These are phyloP conservation scores for Coniochaeta pulveracea DNA, from an alignment of 2,329 filamentous ascomycete genomes.

Conservation along the genomic window DNA sequence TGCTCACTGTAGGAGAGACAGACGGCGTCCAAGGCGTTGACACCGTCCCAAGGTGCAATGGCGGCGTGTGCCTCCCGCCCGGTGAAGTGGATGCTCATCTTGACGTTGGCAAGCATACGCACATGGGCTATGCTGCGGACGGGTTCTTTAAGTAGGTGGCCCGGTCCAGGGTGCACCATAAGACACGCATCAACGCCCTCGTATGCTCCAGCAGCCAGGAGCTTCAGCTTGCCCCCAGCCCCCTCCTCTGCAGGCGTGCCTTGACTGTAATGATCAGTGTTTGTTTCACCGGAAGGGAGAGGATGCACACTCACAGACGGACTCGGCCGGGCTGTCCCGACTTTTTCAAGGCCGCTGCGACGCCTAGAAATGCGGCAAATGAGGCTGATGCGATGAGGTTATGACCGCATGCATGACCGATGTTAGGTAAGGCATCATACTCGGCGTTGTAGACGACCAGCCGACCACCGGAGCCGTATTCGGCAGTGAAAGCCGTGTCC, in stretches of 20 bases:
- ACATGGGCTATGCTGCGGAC: constrained; percentile 15
- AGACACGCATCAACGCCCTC: constrained; percentile 24
- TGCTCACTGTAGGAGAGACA: constrained; percentile 27
- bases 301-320: too few relatives aligned
- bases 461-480: constrained; percentile 27
- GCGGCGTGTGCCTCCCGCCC: constrained; percentile 34
- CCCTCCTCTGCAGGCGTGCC: constrained; percentile 32
- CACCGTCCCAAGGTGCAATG: constrained; percentile 35
- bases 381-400: constrained; percentile 31
- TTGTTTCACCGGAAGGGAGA: too few relatives aligned
- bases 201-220: constrained; percentile 22
- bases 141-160: constrained; percentile 7
- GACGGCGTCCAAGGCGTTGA: constrained; percentile 38
- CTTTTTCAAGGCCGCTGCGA: constrained; percentile 19
- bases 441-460: constrained; percentile 31
- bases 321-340: constrained; percentile 21
- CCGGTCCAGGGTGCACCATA: constrained; percentile 23
- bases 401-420: constrained; percentile 34
- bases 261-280: too few relatives aligned
- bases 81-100: constrained; percentile 25
- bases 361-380: constrained; percentile 26
- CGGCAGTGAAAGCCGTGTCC: constrained; percentile 37
- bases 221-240: constrained; percentile 27
- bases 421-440: constrained; percentile 34
- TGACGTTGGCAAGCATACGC: constrained; percentile 18